Evolutionary conservation across 225 moss, liverwort and hornwort species (phyloP), one percentile per base, ranked within the genome.

Genomic region (Rhytidiadelphus loreus): DNA sequence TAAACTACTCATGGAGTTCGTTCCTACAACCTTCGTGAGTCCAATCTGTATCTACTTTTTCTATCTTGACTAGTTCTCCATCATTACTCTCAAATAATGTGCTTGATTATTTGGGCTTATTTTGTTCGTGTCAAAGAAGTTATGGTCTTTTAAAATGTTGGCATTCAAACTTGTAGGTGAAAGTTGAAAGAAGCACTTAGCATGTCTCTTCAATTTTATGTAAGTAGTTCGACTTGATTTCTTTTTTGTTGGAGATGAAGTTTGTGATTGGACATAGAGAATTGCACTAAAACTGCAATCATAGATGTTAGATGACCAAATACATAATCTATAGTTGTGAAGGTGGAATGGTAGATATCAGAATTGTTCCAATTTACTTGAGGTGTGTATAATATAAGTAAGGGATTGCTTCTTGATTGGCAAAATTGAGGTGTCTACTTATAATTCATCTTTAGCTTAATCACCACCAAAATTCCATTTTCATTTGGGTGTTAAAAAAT

Each of bases 111-210:
- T 64, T 64, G 18, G 1, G 8, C 18, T 64, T 35, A 2, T 18
- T 64, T 64, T 33, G 18, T 35, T 19, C 9, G 9, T 18, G 18
- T 19, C 11, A 6, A 65, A 2, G 6, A 65, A 65, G 6, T 35
- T 65, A 11, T 65, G 35, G 19, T 19, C 65, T 19, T 19, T 0
- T 35, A 35, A 0, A 65, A 19, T 9, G 2, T 35, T 19, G 19
- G 65, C 4, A 5, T 19, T 65, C 18, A 3, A 65, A 19, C n/a
- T 19, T 3, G 0, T 0, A 8, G 0, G 1, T 65, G 11, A 37
- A 37, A 37, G 20, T 37, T 6, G 13, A 13, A 65, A 61, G 28
- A 61, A 65, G 6, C 6, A 2, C 20, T 37, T 65, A 3, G 11
- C 6, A 37, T 20, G 21, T n/a, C 21, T 66, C 66, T 22, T 66